Evolutionary conservation across 2,329 filamentous ascomycete species (phyloP).

Genomic region (Talaromyces sp.): DNA sequence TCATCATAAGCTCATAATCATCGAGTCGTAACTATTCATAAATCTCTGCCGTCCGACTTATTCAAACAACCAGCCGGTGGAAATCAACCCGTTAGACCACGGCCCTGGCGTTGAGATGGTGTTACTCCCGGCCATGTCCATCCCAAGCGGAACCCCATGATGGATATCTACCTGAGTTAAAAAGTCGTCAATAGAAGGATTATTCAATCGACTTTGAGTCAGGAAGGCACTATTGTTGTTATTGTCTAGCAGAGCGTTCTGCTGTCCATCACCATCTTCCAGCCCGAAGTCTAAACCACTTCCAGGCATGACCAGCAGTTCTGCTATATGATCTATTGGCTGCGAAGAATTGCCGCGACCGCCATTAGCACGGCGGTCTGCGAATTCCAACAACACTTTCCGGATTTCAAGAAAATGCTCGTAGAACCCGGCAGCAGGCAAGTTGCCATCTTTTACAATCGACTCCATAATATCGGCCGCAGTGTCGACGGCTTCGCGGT

Average conservation of each 20-base stretch:
- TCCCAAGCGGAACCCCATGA: slow-evolving; percentile 15
- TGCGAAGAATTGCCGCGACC: not conserved
- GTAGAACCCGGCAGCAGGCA: slow-evolving; percentile 19
- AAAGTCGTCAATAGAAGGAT: slow-evolving; percentile 19
- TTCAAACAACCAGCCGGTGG: slow-evolving; percentile 19
- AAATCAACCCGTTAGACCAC: slow-evolving; percentile 1
- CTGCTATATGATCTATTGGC: slow-evolving; percentile 6
- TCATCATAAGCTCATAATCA: not conserved
- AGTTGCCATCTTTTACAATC: slow-evolving; percentile 20
- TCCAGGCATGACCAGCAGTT: not conserved
- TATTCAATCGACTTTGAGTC: slow-evolving; percentile 17
- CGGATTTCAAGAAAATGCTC: slow-evolving; percentile 19
- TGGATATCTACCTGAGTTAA: slow-evolving; percentile 18
- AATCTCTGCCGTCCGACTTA: not conserved
- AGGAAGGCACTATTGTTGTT: slow-evolving; percentile 13
- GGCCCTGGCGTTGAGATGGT: not conserved
- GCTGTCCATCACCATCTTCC: not conserved
- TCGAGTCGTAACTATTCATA: not conserved
- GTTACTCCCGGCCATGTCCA: slow-evolving; percentile 17
- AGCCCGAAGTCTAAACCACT: not conserved
- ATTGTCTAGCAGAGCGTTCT: slow-evolving; percentile 1
- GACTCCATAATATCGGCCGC: slow-evolving; percentile 21
- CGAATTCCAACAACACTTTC: slow-evolving; percentile 17
- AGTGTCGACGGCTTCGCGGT: slow-evolving; percentile 20
- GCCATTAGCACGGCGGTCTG: slow-evolving; percentile 7